Base-by-base conservation (phyloP, 192 early-diverging fungal genomes). In the Coemansia sp. region DNA sequence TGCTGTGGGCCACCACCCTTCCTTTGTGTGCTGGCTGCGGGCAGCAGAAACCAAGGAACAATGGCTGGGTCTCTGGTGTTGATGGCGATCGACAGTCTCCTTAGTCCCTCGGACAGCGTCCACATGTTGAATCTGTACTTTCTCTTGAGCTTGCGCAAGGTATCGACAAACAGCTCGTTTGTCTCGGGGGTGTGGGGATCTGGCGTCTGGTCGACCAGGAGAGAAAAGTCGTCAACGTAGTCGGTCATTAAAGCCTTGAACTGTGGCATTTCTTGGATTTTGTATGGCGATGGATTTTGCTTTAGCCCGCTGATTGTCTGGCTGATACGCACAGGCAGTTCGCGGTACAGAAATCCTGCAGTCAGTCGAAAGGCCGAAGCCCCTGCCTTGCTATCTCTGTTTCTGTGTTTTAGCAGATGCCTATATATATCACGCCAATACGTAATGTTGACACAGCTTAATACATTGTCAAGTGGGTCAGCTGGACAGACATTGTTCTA, bases 321-420 rank as follows among this genome's bases (percentile, higher is more conserved):
- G 10, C 82, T 82, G 23, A 86, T 71, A n/a, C 85, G 79, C 45
- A 84, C 81, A 19, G 83, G 82, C 47, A 86, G 67, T 55, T 86
- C 83, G 53, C 75, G 81, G 67, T 84, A 69, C 60, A 86, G 45
- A 37, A 86, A 86, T 31, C 70, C 66, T 1, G 85, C 83, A 3
- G 85, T 72, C 37, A 82, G 70, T 20, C 68, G 69, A 36, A 73
- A 72, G 36, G 74, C 75, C 19, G 75, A 67, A 40, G 67, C 59
- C 19, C 75, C 69, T 10, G 60, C 74, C 44, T 72, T 68, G 59
- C 65, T 67, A 45, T 57, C 55, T 58, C 52, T 68, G 45, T 78
- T 78, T 30, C 75, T 61, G 38, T 78, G 68, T 62, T 78, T 78
- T 34, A 78, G 55, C 48, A 78, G 48, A 37, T 72, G 75, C 53